Evolutionary conservation across 2,329 filamentous ascomycete genomes (phyloP), one percentile per base, ranked within the genome.

Genomic region (Colletotrichum sansevieriae): DNA sequence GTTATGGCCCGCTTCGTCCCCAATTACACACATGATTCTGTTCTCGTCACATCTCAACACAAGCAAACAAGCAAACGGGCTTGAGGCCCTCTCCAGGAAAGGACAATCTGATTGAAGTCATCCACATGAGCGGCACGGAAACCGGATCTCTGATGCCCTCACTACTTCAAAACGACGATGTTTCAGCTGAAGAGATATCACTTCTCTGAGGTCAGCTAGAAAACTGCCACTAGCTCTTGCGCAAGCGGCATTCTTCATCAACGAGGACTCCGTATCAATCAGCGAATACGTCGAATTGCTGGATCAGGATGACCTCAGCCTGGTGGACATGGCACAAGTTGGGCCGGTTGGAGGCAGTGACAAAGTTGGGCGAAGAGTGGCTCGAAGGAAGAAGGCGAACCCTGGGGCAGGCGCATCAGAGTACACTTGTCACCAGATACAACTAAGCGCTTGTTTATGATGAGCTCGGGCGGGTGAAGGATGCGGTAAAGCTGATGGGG

Each of bases 1-100:
- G 71, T 8, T 44, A 0, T 78, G 3, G 72, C 51, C 5, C 63
- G 35, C 2, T 74, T 43, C 68, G 72, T 81, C n/a, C 78, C 78
- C 0, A 71, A 78, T 2, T 78, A 74, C 10, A 1, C 66, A 0
- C 73, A 80, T 0, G 79, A 79, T 2, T 71, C 72, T 0, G 44
- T 78, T 11, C 73, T 82, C 0, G 47, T 79, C 6, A 81, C 79
- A 0, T 80, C 78, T 0, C 74, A 78, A 33, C 78, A 80, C 22
- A 77, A 77, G 59, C 71, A 79, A 13, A 73, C 72, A 0, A 77
- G 59, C 71, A 79, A 13, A 73, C 72, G 0, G 78, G 75, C 0
- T 61, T 65, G 1, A 70, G 65, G 18, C 68, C 81, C 3, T 67
- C 66, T 1, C 70, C 65, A 6, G 74, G 76, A 2, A 72, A 71